A percentile compares a stretch with the other conserved stretches of the same genome.
Evolutionary conservation across 2,329 filamentous ascomycete genomes (phyloP).

Genomic region (Botrytis galanthina): DNA sequence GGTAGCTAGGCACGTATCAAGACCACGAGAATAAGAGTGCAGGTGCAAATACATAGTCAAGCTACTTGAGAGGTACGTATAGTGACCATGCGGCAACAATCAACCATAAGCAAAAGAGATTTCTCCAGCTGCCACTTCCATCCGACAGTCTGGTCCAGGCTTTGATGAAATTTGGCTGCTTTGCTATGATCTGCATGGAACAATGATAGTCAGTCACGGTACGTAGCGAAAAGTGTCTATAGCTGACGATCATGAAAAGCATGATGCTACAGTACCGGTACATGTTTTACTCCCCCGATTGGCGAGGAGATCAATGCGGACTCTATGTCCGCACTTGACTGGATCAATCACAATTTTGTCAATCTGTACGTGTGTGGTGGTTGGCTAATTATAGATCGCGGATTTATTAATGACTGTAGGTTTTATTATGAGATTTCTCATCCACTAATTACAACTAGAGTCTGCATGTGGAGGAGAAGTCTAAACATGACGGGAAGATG

Average conservation of each 20-base stretch:
- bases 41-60: not conserved
- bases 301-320: not conserved
- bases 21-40: not conserved
- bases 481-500: constrained; percentile 1
- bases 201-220: not conserved
- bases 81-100: not conserved
- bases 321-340: not conserved
- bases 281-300: not conserved
- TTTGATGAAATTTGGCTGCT: not conserved
- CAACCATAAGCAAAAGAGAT: not conserved
- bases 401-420: not conserved
- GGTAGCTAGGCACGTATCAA: not conserved
- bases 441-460: not conserved
- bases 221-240: constrained; percentile 27
- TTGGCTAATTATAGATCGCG: not conserved
- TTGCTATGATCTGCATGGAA: constrained; percentile 14
- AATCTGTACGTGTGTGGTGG: not conserved
- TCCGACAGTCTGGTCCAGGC: constrained; percentile 30
- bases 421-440: not conserved
- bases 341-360: not conserved
- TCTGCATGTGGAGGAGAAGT: not conserved
- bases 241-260: constrained; percentile 29
- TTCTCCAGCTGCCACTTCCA: constrained; percentile 10
- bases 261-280: constrained; percentile 10
- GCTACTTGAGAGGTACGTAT: not conserved